Conservation (phyloP, 495 filamentous ascomycete species). For the Penicillium salamii region DNA sequence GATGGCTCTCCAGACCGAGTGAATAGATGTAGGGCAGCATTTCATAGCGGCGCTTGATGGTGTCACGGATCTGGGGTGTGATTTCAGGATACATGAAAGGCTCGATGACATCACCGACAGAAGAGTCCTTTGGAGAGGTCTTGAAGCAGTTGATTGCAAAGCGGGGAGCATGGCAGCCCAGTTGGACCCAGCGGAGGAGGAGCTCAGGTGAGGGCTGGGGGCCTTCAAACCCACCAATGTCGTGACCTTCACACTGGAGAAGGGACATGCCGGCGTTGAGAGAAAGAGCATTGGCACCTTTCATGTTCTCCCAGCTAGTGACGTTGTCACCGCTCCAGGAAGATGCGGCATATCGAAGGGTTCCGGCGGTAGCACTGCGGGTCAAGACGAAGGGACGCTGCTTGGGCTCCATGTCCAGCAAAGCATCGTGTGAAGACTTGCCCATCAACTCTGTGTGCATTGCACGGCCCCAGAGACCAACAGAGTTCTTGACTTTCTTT, state of each 20-base stretch:
- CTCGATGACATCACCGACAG: slow-evolving; percentile 66
- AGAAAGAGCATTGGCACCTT: slow-evolving; percentile 62
- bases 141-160: slow-evolving; percentile 78
- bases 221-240: slow-evolving; percentile 71
- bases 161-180: slow-evolving; percentile 64
- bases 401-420: slow-evolving; percentile 52
- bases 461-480: slow-evolving; percentile 63
- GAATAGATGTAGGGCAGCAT: slow-evolving; percentile 68
- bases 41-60: slow-evolving; percentile 67
- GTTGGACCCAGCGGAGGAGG: slow-evolving; percentile 67
- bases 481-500: slow-evolving; percentile 26
- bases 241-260: slow-evolving; percentile 64
- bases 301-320: slow-evolving; percentile 66
- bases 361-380: slow-evolving; percentile 64
- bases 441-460: slow-evolving; percentile 65
- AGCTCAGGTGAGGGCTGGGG: slow-evolving; percentile 66
- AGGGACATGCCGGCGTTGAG: slow-evolving; percentile 65
- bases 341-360: slow-evolving; percentile 62
- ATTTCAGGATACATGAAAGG: slow-evolving; percentile 71
- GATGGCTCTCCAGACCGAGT: slow-evolving; percentile 56
- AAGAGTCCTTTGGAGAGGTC: slow-evolving; percentile 57
- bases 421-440: slow-evolving; percentile 63
- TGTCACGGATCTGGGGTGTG: slow-evolving; percentile 53
- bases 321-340: slow-evolving; percentile 68
- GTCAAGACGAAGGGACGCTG: slow-evolving; percentile 63